Conservation (phyloP, 495 filamentous ascomycete genomes). For the Viridothelium virens region DNA sequence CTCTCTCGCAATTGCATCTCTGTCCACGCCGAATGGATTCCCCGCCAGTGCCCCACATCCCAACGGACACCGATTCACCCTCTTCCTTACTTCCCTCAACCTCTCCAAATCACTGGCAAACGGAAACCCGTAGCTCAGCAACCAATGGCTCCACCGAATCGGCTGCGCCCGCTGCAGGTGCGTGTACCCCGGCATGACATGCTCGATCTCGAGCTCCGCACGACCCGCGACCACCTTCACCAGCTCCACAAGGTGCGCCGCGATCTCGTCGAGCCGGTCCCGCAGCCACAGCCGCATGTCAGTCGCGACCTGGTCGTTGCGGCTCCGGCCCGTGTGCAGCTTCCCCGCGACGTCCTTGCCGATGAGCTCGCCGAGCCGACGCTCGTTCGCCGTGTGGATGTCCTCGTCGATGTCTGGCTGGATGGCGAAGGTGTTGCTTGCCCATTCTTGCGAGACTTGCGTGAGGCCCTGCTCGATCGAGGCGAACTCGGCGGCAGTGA, state of each 20-base stretch:
- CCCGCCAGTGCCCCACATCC: slow-evolving; percentile 86
- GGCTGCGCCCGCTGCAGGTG: slow-evolving; percentile 90
- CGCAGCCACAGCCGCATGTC: slow-evolving; percentile 92
- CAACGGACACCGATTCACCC: slow-evolving; percentile 72
- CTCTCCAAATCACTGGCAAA: slow-evolving; percentile 75
- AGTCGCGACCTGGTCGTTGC: slow-evolving; percentile 90
- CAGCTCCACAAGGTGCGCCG: slow-evolving; percentile 59
- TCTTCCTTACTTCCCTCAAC: slow-evolving; percentile 61
- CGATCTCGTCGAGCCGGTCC: slow-evolving; percentile 65
- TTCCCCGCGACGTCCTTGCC: slow-evolving; percentile 82
- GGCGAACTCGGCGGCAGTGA: slow-evolving; percentile 65
- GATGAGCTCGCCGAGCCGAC: slow-evolving; percentile 80
- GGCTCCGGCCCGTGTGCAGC: slow-evolving; percentile 82
- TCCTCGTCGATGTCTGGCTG: slow-evolving; percentile 59
- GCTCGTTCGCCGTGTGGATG: slow-evolving; percentile 93
- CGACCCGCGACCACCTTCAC: slow-evolving; percentile 63
- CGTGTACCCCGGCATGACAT: slow-evolving; percentile 64
- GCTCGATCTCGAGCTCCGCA: slow-evolving; percentile 70
- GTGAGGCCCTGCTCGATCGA: slow-evolving; percentile 68
- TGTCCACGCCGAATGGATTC: slow-evolving; percentile 84
- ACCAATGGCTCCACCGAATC: slow-evolving; percentile 81
- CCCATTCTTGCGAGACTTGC: slow-evolving; percentile 71
- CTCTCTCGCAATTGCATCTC: slow-evolving; percentile 80
- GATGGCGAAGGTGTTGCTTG: slow-evolving; percentile 49
- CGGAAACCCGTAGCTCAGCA: slow-evolving; percentile 68